Percentiles rank a stretch among this genome's conserved stretches.
Evolutionary conservation across 306 rosid species (phyloP).

Genomic region (Citrullus colocynthis): DNA sequence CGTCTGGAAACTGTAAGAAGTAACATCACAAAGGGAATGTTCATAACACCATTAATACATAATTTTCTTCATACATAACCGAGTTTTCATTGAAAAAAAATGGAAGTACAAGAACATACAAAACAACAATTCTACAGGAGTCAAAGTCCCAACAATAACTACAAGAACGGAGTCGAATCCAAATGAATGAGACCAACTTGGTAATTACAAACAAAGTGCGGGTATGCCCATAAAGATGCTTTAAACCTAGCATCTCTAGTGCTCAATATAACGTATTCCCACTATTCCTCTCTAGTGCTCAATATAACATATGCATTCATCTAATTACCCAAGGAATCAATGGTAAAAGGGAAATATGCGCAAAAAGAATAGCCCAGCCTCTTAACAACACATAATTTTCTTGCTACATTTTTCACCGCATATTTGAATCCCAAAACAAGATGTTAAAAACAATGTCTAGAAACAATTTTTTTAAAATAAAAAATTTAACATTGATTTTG

Average conservation of each 20-base stretch:
- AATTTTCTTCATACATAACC: neutral
- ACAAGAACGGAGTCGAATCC: neutral
- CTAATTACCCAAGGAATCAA: no score
- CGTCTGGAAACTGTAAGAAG: constrained; percentile 40
- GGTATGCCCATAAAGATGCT: neutral
- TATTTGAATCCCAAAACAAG: no score
- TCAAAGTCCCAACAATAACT: neutral
- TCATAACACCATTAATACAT: constrained; percentile 6
- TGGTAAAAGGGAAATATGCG: no score
- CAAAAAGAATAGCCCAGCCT: no score
- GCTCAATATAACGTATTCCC: no score
- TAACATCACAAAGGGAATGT: constrained; percentile 13
- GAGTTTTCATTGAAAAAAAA: neutral
- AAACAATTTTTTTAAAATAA: no score
- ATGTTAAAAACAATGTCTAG: no score
- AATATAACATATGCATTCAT: no score
- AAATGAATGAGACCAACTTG: neutral
- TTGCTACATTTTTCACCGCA: no score
- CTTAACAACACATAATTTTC: no score
- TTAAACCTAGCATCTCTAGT: neutral
- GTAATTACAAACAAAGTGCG: neutral
- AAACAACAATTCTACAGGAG: neutral
- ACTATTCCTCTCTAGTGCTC: no score
- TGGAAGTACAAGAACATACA: neutral
- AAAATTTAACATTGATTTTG: no score